These are phyloP conservation scores for Diaporthe caulivora DNA, from an alignment of 2,329 filamentous ascomycete genomes.

Conservation along the genomic window DNA sequence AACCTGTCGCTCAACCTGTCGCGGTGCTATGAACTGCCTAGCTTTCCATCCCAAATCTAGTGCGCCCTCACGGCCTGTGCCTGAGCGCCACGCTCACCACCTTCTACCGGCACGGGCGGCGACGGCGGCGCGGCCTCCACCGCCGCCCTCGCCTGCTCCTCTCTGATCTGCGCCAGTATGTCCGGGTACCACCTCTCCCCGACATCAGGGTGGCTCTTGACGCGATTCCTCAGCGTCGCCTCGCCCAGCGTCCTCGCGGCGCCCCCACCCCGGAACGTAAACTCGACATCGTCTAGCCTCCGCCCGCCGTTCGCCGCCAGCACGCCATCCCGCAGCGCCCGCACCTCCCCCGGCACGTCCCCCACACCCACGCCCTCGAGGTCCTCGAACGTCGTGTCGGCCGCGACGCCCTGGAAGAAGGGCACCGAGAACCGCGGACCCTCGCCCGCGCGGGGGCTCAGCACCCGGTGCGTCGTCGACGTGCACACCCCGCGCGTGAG, in stretches of 20 bases:
- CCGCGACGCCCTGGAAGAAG: constrained; percentile 89
- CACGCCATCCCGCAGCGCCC: constrained; percentile 70
- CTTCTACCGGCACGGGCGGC: constrained; percentile 39
- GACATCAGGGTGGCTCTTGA: constrained; percentile 90
- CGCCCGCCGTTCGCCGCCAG: constrained; percentile 68
- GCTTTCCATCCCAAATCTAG: constrained; percentile 41
- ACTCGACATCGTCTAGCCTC: constrained; percentile 81
- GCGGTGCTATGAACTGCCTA: neutral
- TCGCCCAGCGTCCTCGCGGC: constrained; percentile 79
- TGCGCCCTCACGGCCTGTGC: constrained; percentile 54
- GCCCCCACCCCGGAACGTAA: constrained; percentile 81
- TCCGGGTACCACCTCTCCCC: constrained; percentile 85
- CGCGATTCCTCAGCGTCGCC: constrained; percentile 84
- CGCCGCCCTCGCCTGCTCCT: constrained; percentile 63
- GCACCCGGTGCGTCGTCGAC: constrained; percentile 84
- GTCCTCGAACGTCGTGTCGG: constrained; percentile 83
- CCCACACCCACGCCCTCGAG: constrained; percentile 73
- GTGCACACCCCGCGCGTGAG: constrained; percentile 86
- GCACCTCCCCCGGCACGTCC: constrained; percentile 71
- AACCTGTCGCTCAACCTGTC: no score
- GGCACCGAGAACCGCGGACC: constrained; percentile 84
- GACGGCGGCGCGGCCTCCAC: constrained; percentile 39
- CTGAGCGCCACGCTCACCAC: constrained; percentile 40
- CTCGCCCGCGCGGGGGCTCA: constrained; percentile 77
- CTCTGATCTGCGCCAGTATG: constrained; percentile 67